Evolutionary conservation across 805 yeast genomes (phyloP), one percentile per base, ranked within the genome.

Genomic region (Lipomyces yamadae): DNA sequence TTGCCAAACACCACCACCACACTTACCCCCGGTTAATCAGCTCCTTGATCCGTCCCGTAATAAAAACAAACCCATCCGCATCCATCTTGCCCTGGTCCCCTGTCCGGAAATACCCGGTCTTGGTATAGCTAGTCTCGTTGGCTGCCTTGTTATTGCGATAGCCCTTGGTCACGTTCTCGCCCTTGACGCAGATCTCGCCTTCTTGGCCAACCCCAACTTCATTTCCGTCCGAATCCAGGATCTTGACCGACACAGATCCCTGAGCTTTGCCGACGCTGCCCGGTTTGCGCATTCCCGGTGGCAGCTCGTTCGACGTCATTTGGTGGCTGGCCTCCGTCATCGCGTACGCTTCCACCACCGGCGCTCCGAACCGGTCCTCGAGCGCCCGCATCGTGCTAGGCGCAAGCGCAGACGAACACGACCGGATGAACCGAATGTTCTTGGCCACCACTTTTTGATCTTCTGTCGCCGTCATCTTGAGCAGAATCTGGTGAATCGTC

Each of bases 321-420:
- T 88, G 92, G 76, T 88, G 92, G n/a, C 90, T 82, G 15, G 70
- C 70, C 74, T 88, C 93, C 1, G 92, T 88, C 91, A 88, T 88
- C 3, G 92, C 92, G 74, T 88, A 88, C 0, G 92, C 92, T 75
- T 88, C 93, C 15, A 88, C 74, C 0, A 88, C 92, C 0, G 92
- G 92, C 0, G 90, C 88, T 7, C 83, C 78, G 75, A 88, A 85
- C 37, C 81, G 80, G 58, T 77, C 67, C 72, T 88, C 92, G 58
- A 88, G 79, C 74, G 83, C 81, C 62, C 80, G 80, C 79, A 88
- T 84, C 4, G 87, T 86, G 0, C 86, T 76, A 1, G 91, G 91
- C 0, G 92, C 90, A 72, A 88, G 79, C 4, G 91, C 83, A 0
- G 91, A 83, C 0, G 92, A 88, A 74, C 92, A 88, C 0, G 91